These are phyloP conservation scores for Macrophomina phaseolina DNA, from an alignment of 2,329 filamentous ascomycete species.

Conservation along the genomic window DNA sequence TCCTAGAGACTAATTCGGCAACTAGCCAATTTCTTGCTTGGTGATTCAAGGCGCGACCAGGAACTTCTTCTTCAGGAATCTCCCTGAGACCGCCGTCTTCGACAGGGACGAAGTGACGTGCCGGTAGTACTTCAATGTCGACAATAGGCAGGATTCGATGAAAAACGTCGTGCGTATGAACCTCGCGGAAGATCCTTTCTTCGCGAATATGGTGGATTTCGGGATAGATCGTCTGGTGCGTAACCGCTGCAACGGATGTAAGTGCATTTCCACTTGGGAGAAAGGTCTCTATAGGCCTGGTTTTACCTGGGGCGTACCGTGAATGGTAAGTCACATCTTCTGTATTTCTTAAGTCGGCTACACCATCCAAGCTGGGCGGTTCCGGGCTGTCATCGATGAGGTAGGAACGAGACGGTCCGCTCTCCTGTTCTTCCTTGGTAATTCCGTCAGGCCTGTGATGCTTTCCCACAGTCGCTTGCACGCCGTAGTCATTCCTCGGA, in stretches of 20 bases:
- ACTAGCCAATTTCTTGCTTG: conserved; percentile 37
- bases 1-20: conserved; percentile 34
- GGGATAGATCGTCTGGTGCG: conserved; percentile 55
- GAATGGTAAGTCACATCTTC: conserved; percentile 47
- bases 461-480: not conserved
- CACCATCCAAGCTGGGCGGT: conserved; percentile 32
- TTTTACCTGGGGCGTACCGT: conserved; percentile 47
- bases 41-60: conserved; percentile 32
- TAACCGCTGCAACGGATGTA: conserved; percentile 51
- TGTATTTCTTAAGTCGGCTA: conserved; percentile 46
- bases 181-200: conserved; percentile 58
- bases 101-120: conserved; percentile 57
- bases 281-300: not conserved
- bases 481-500: not conserved
- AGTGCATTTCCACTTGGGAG: conserved; percentile 35
- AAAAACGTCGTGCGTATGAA: conserved; percentile 60
- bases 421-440: not conserved
- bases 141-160: conserved; percentile 60
- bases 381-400: conserved; percentile 13
- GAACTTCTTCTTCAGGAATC: conserved; percentile 52
- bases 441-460: not conserved
- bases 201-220: conserved; percentile 54
- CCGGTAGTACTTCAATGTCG: conserved; percentile 59
- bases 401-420: not conserved
- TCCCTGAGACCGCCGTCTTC: conserved; percentile 47